A percentile compares a stretch with the other conserved stretches of the same genome.
These are phyloP conservation scores for Primulina huaijiensis DNA, from an alignment of 257 asterid species.

Conservation along the genomic window DNA sequence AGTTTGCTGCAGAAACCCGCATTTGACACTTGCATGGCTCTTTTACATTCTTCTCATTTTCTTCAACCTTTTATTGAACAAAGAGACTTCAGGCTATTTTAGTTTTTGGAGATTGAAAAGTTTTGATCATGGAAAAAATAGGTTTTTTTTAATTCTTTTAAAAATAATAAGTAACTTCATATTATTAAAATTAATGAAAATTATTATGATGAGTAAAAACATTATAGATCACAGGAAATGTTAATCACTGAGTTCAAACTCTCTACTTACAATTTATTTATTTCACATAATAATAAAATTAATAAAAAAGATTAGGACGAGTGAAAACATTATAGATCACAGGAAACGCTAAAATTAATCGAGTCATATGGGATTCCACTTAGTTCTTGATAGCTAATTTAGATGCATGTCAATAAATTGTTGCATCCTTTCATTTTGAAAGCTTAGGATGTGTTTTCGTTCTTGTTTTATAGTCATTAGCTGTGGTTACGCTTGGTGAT, in stretches of 20 bases:
- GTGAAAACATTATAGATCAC: neutral
- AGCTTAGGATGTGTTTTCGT: conserved; percentile 11
- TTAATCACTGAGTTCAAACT: neutral
- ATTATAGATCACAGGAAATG: neutral
- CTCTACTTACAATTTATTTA: neutral
- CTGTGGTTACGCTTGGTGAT: conserved; percentile 97
- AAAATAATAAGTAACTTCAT: no score
- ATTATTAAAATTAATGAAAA: no score
- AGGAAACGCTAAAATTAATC: neutral
- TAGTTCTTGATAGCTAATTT: neutral
- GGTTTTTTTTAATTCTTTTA: no score
- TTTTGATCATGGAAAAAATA: neutral
- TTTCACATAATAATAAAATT: neutral
- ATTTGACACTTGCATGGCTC: neutral
- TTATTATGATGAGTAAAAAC: neutral
- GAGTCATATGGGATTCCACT: neutral
- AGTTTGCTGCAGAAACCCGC: conserved; percentile 25
- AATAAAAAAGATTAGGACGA: no score
- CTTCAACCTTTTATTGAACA: conserved; percentile 10
- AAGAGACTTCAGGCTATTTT: neutral
- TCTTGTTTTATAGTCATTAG: conserved; percentile 56
- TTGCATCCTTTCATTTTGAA: conserved; percentile 22
- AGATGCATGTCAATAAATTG: neutral
- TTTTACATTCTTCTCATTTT: conserved; percentile 13
- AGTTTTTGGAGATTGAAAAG: neutral